These are phyloP conservation scores for Mycena rebaudengoi DNA, from an alignment of 768 basidiomycete species.

Conservation along the genomic window DNA sequence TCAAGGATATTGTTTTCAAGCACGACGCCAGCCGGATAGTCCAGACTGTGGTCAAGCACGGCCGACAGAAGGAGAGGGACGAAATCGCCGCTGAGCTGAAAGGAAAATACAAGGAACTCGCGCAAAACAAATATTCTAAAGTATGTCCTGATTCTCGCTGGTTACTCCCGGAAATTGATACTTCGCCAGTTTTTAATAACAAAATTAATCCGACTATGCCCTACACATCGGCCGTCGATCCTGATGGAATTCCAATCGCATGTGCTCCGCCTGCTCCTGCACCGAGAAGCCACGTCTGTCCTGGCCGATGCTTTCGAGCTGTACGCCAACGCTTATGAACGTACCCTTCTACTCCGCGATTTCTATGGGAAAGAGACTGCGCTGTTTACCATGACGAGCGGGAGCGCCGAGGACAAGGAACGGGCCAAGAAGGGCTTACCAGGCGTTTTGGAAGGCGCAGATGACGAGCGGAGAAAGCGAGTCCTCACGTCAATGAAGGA, in stretches of 20 bases:
- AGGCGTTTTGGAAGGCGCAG: conserved; percentile 71
- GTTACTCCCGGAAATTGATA: not conserved
- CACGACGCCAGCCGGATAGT: conserved; percentile 92
- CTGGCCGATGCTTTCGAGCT: conserved; percentile 91
- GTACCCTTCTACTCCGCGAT: conserved; percentile 80
- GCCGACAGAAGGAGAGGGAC: conserved; percentile 76
- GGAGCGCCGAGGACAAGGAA: conserved; percentile 70
- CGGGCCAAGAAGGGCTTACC: conserved; percentile 70
- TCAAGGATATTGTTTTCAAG: conserved; percentile 88
- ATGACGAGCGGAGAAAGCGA: conserved; percentile 70
- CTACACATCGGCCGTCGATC: conserved; percentile 77
- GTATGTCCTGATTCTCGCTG: conserved; percentile 44
- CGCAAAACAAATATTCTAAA: conserved; percentile 92
- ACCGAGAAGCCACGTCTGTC: conserved; percentile 84
- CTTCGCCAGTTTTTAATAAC: conserved; percentile 73
- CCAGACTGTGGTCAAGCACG: conserved; percentile 84
- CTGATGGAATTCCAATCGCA: conserved; percentile 80
- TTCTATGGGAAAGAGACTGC: conserved; percentile 92
- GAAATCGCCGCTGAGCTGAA: conserved; percentile 86
- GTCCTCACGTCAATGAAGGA: conserved; percentile 76
- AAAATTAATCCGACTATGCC: conserved; percentile 81
- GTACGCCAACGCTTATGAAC: conserved; percentile 86
- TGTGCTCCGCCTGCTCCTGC: conserved; percentile 80
- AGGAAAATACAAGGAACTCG: conserved; percentile 79
- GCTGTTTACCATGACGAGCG: conserved; percentile 67